Evolutionary conservation across 23 red algal genomes (phyloP), one percentile per base, ranked within the genome.

Genomic region (Cyanidioschyzon merolae): DNA sequence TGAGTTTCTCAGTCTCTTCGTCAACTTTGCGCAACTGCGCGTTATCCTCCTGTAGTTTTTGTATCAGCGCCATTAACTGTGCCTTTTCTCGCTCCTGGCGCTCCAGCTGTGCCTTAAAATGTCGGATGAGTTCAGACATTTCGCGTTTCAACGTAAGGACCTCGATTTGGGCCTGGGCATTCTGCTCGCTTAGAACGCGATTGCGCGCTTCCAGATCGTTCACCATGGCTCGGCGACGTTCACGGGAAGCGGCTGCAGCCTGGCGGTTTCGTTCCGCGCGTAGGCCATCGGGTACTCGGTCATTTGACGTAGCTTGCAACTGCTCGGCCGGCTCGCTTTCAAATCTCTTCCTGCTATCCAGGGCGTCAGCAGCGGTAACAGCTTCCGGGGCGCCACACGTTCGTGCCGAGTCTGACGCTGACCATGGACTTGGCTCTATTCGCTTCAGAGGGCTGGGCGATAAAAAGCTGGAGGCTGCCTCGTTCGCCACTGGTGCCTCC

Each of bases 231-330:
- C 87, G 89, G 40, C 85, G 89, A 34, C 88, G 76, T 59, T 96
- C 92, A 32, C 88, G 77, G 34, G 87, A 90, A 34, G 92, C 92
- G 1, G 92, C 92, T 30, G 92, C 92, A 38, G 83, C 86, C 76
- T 96, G 87, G 15, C 92, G 84, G 41, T 96, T 96, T 41, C 92
- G 81, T 77, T 96, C 88, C 17, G 92, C 92, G 63, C 63, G 63
- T 7, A 71, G 63, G 21, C 63, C 63, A 7, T 71, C 63, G 30
- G 63, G n/a, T 3, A 71, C 63, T 3, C 63, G 63, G 7, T 71
- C 63, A 35, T 71, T 54, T 54, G 45, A 54, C 12, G 45, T 21
- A 54, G 12, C 21, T 7, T 7, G 21, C 7, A 54, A 54, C 21
- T 21, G 45, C 7, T 54, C 45, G 21, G 21, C 21, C 12, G 12